phyloP scores from a whole-genome alignment of 768 basidiomycete genomes.

The Fibroporia radiculosa region DNA sequence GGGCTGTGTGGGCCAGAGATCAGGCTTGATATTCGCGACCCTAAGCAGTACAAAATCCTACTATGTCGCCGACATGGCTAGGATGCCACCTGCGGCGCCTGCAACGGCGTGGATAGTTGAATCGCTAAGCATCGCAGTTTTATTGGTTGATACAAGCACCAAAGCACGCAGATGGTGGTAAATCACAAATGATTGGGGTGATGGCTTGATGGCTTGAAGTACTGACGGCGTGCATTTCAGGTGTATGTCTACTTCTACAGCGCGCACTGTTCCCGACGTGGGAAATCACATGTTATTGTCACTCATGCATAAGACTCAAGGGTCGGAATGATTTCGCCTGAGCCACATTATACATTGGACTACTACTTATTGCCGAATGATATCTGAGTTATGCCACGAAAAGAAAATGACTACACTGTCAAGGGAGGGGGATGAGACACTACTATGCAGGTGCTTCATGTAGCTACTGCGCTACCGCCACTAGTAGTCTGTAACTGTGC shows the following conservation, averaged over 20 bases:
- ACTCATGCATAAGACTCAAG: background rate
- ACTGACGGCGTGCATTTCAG: constrained; percentile 10
- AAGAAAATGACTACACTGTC: background rate
- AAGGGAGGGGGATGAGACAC: background rate
- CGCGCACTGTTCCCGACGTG: background rate
- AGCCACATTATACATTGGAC: too few relatives aligned
- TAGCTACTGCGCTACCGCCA: background rate
- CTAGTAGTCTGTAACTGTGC: constrained; percentile 26
- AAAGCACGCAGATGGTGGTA: background rate
- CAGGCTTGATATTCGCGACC: background rate
- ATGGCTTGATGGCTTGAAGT: too few relatives aligned
- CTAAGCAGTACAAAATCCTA: constrained; percentile 26
- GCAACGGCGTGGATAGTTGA: constrained; percentile 82
- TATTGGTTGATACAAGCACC: background rate
- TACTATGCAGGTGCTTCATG: background rate
- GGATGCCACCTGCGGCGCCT: constrained; percentile 84
- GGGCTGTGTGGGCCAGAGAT: constrained; percentile 45
- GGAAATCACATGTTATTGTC: constrained; percentile 1
- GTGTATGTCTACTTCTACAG: background rate
- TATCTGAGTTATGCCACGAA: too few relatives aligned
- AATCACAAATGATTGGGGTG: too few relatives aligned
- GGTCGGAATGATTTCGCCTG: too few relatives aligned
- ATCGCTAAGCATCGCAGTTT: constrained; percentile 36
- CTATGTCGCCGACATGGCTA: constrained; percentile 90
- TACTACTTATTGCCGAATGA: too few relatives aligned